These are phyloP conservation scores for Inga oerstediana DNA, from an alignment of 306 rosid genomes.

Conservation along the genomic window DNA sequence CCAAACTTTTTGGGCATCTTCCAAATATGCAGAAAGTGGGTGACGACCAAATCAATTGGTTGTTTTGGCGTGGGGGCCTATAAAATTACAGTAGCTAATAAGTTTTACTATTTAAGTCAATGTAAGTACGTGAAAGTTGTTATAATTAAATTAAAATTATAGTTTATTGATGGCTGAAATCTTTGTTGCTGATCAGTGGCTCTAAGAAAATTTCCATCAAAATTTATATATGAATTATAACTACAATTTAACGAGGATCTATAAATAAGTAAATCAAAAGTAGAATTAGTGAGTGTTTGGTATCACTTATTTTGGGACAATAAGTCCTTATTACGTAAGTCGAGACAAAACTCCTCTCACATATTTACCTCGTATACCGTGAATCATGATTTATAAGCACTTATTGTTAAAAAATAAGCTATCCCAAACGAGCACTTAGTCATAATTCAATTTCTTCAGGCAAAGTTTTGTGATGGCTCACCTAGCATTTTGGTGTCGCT, in stretches of 20 bases:
- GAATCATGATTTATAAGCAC: too few relatives aligned
- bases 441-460: not conserved
- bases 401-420: too few relatives aligned
- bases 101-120: not conserved
- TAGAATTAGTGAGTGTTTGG: not conserved
- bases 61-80: not conserved
- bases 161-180: not conserved
- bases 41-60: not conserved
- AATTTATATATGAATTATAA: not conserved
- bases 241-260: not conserved
- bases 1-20: not conserved
- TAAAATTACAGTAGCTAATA: not conserved
- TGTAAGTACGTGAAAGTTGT: too few relatives aligned
- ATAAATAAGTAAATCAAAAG: not conserved
- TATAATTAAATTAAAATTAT: not conserved
- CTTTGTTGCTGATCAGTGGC: not conserved
- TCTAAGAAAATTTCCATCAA: not conserved
- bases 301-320: too few relatives aligned
- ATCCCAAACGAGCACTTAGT: too few relatives aligned
- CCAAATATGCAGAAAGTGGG: not conserved
- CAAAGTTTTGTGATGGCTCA: not conserved
- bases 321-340: too few relatives aligned
- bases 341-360: too few relatives aligned
- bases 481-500: not conserved
- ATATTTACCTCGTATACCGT: too few relatives aligned